These are phyloP conservation scores for Euphorbia schlechtendalii DNA, from an alignment of 441 rosid genomes.

Conservation along the genomic window DNA sequence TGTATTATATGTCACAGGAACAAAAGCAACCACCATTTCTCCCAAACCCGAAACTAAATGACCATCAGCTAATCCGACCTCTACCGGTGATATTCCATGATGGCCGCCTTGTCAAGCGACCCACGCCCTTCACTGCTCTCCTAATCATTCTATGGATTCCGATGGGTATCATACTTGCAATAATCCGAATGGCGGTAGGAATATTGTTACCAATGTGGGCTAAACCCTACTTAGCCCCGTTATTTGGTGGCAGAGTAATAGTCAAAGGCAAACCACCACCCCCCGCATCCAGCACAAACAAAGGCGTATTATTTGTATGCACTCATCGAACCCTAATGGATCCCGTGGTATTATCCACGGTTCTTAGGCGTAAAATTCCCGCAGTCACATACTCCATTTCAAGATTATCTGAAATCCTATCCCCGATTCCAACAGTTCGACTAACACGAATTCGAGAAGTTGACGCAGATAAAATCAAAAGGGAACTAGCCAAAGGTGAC, in stretches of 20 bases:
- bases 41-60: constrained; percentile 18
- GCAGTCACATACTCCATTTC: constrained; percentile 90
- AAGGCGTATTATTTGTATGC: constrained; percentile 79
- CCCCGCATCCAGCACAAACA: constrained; percentile 27
- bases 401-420: constrained; percentile 61
- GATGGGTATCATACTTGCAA: constrained; percentile 57
- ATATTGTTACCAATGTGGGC: constrained; percentile 55
- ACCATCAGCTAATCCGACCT: constrained; percentile 41
- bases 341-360: constrained; percentile 69
- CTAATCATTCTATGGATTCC: constrained; percentile 81
- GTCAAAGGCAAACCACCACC: constrained; percentile 79
- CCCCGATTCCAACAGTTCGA: constrained; percentile 71
- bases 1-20: constrained; percentile 33
- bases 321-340: constrained; percentile 89
- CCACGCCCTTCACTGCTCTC: constrained; percentile 63
- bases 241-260: constrained; percentile 48
- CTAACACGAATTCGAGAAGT: too few relatives aligned
- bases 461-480: too few relatives aligned
- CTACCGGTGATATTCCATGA: constrained; percentile 85
- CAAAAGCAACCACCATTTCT: constrained; percentile 47
- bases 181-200: constrained; percentile 41
- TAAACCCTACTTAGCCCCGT: constrained; percentile 41
- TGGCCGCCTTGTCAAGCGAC: constrained; percentile 79
- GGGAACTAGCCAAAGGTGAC: constrained; percentile 50
- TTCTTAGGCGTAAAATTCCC: constrained; percentile 58